A percentile compares a stretch with the other conserved stretches of the same genome.
Conservation (phyloP, 805 yeast species). For the Metschnikowia corniflorae region DNA sequence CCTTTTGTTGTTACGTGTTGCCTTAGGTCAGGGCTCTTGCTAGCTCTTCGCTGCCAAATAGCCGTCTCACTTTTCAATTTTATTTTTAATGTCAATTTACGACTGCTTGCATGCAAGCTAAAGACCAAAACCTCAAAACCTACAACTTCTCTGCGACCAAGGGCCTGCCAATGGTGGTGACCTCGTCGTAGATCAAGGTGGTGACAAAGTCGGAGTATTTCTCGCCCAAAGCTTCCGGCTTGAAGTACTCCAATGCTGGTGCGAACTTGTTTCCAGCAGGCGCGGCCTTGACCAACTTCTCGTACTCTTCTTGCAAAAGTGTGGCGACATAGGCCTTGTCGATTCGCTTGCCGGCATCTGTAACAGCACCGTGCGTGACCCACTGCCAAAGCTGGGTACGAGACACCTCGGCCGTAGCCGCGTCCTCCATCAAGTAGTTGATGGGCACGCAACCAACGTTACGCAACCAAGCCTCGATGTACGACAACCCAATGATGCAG, state of each 20-base stretch:
- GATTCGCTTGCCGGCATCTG: slow-evolving; percentile 55
- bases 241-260: slow-evolving; percentile 66
- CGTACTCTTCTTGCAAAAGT: slow-evolving; percentile 61
- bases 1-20: too few relatives aligned
- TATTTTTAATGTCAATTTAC: too few relatives aligned
- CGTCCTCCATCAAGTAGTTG: slow-evolving; percentile 84
- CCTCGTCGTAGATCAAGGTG: slow-evolving; percentile 69
- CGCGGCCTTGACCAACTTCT: slow-evolving; percentile 45
- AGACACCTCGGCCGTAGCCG: slow-evolving; percentile 86
- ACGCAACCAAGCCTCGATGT: slow-evolving; percentile 84
- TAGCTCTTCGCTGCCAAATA: too few relatives aligned
- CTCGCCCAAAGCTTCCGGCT: slow-evolving; percentile 69
- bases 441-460: slow-evolving; percentile 85
- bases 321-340: slow-evolving; percentile 57
- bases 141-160: slow-evolving; percentile 39
- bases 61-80: too few relatives aligned
- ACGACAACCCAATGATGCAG: slow-evolving; percentile 70
- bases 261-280: slow-evolving; percentile 62
- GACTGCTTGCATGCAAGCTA: too few relatives aligned
- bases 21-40: too few relatives aligned
- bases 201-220: slow-evolving; percentile 77
- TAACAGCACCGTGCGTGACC: slow-evolving; percentile 67
- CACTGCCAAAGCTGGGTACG: slow-evolving; percentile 81
- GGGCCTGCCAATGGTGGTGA: slow-evolving; percentile 51
- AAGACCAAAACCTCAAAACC: too few relatives aligned